Percentiles rank a stretch among this genome's conserved stretches.
Evolutionary conservation across 257 asterid species (phyloP).

Genomic region (Rehmannia glutinosa): DNA sequence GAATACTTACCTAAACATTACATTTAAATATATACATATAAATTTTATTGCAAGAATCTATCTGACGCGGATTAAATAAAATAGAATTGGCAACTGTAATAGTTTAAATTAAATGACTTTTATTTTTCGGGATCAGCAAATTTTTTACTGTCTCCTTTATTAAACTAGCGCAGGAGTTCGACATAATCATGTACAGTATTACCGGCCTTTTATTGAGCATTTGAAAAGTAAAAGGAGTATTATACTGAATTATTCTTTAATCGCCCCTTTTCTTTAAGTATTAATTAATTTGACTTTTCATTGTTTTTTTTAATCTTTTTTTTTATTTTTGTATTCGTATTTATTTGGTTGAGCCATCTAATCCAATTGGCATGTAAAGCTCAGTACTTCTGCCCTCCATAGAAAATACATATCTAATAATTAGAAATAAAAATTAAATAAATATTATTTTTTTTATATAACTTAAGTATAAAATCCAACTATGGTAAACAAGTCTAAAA

Average conservation of each 20-base stretch:
- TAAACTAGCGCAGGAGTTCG: constrained; percentile 5
- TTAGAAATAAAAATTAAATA: too few relatives aligned
- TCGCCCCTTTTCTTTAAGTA: neutral
- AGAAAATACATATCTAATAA: too few relatives aligned
- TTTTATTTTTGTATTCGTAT: neutral
- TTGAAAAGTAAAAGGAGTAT: too few relatives aligned
- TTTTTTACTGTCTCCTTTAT: constrained; percentile 12
- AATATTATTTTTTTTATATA: too few relatives aligned
- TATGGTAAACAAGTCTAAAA: too few relatives aligned
- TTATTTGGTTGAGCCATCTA: too few relatives aligned
- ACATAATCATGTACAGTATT: constrained; percentile 15
- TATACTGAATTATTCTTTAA: neutral
- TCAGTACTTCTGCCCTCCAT: too few relatives aligned
- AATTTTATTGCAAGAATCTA: constrained; percentile 29
- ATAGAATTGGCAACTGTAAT: constrained; percentile 2
- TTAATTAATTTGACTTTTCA: constrained; percentile 13
- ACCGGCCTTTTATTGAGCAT: neutral
- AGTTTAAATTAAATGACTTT: neutral
- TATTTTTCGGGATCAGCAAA: constrained; percentile 14
- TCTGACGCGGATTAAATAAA: constrained; percentile 21
- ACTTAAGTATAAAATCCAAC: too few relatives aligned
- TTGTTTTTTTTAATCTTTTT: neutral
- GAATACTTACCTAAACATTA: too few relatives aligned
- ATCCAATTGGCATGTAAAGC: constrained; percentile 11
- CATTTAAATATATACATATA: neutral